Evolutionary conservation across 345 rosid genomes (phyloP).

Genomic region (Syzygium jambos): DNA sequence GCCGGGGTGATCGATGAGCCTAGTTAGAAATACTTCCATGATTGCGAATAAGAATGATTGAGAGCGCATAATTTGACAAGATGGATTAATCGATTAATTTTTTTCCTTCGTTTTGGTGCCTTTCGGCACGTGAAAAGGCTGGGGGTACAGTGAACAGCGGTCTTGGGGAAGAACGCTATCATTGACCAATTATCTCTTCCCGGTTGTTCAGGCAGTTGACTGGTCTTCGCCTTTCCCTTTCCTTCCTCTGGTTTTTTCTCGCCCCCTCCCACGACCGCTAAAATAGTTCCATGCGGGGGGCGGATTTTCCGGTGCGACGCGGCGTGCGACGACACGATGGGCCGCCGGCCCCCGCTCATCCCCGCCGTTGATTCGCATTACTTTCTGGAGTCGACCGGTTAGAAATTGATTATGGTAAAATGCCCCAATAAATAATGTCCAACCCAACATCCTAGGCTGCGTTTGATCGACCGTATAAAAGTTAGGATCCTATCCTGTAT

Average conservation of each 20-base stretch:
- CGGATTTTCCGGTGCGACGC: neutral
- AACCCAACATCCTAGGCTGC: no score
- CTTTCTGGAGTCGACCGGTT: neutral
- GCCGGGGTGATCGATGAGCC: no score
- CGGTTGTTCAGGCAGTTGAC: neutral
- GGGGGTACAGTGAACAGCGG: neutral
- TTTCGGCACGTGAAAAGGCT: neutral
- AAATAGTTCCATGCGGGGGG: neutral
- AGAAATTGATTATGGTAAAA: no score
- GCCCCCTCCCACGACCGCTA: neutral
- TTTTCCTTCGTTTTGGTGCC: rapidly evolving
- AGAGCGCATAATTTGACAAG: no score
- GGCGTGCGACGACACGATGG: rapidly evolving
- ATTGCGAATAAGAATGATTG: neutral
- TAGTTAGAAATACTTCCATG: neutral
- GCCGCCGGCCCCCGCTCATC: neutral
- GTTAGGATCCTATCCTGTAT: no score
- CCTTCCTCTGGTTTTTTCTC: neutral
- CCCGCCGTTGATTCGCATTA: neutral
- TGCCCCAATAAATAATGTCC: no score
- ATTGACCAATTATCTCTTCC: neutral
- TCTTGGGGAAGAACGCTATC: neutral
- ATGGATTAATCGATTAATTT: no score
- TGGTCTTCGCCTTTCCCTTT: neutral
- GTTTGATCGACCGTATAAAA: no score